A percentile compares a stretch with the other conserved stretches of the same genome.
phyloP scores from a whole-genome alignment of 225 moss, liverwort and hornwort genomes.

The Ulota crispa region DNA sequence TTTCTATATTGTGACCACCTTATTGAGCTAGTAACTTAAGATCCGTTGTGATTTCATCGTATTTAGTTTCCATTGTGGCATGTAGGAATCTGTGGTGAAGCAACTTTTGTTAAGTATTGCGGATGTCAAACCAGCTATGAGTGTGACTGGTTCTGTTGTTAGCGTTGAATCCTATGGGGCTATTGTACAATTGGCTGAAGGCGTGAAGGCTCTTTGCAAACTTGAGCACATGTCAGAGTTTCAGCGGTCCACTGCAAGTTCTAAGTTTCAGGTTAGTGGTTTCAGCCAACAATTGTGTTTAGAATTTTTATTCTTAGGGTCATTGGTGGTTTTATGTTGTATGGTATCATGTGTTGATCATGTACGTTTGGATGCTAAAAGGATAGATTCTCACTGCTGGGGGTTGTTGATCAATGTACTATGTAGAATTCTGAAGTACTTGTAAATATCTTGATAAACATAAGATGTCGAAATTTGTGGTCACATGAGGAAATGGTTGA shows the following conservation, averaged over 20 bases:
- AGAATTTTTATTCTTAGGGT: not conserved
- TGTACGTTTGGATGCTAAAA: not conserved
- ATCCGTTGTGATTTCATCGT: not conserved
- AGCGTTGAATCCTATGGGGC: constrained; percentile 77
- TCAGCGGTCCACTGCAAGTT: constrained; percentile 70
- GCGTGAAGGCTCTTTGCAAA: constrained; percentile 76
- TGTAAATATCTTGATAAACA: not conserved
- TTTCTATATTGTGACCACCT: not conserved
- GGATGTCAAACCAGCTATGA: constrained; percentile 84
- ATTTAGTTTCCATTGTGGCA: not conserved
- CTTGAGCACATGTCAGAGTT: constrained; percentile 96
- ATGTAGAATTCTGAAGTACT: not conserved
- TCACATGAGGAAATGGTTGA: constrained; percentile 11
- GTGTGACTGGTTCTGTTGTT: constrained; percentile 61
- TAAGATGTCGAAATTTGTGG: not conserved
- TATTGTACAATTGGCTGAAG: constrained; percentile 72
- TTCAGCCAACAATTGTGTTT: not conserved
- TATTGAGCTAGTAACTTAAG: not conserved
- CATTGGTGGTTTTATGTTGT: not conserved
- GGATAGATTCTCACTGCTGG: not conserved
- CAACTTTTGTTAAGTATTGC: constrained; percentile 73
- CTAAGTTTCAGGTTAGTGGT: constrained; percentile 79
- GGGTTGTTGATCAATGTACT: not conserved
- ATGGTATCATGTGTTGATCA: not conserved
- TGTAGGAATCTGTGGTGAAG: constrained; percentile 83